Conservation (phyloP, 202 grass and related monocot genomes). For the Hordeum pubiflorum region DNA sequence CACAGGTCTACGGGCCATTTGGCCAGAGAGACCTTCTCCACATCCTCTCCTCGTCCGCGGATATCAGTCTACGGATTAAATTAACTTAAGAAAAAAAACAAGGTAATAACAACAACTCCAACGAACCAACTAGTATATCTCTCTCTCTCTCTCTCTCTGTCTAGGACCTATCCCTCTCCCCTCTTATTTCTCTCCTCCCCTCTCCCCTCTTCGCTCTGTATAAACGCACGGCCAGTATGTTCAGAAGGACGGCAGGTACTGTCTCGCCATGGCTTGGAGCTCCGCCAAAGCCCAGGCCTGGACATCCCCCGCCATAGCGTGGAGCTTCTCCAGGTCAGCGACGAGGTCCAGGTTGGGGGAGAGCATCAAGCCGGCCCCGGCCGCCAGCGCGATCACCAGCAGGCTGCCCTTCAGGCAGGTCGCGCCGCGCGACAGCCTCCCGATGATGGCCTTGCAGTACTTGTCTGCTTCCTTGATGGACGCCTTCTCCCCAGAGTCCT, state of each 20-base stretch:
- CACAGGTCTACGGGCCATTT: conserved; percentile 13
- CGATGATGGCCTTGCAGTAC: conserved; percentile 70
- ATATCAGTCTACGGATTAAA: conserved; percentile 39
- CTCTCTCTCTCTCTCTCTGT: not conserved
- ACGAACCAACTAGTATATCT: conserved; percentile 15
- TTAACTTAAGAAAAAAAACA: conserved; percentile 25
- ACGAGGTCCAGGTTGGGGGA: conserved; percentile 45
- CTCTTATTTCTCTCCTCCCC: conserved; percentile 30
- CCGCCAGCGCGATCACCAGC: conserved; percentile 38
- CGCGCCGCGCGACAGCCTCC: conserved; percentile 44
- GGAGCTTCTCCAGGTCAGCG: conserved; percentile 54
- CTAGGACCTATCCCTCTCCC: conserved; percentile 35
- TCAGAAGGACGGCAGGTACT: not conserved
- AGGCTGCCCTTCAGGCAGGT: conserved; percentile 65
- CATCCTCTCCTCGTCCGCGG: not conserved
- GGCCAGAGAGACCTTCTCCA: conserved; percentile 19
- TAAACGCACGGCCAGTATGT: not conserved
- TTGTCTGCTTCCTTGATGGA: conserved; percentile 82
- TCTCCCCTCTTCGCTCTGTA: not conserved
- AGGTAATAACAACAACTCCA: not conserved
- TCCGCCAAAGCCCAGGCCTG: not conserved
- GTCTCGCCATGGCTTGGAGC: not conserved
- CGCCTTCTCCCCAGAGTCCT: conserved; percentile 39
- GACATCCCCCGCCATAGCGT: not conserved
- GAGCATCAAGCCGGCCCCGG: conserved; percentile 33